A percentile compares a stretch with the other conserved stretches of the same genome.
Conservation (phyloP, 768 basidiomycete species). For the Mycena floridula region DNA sequence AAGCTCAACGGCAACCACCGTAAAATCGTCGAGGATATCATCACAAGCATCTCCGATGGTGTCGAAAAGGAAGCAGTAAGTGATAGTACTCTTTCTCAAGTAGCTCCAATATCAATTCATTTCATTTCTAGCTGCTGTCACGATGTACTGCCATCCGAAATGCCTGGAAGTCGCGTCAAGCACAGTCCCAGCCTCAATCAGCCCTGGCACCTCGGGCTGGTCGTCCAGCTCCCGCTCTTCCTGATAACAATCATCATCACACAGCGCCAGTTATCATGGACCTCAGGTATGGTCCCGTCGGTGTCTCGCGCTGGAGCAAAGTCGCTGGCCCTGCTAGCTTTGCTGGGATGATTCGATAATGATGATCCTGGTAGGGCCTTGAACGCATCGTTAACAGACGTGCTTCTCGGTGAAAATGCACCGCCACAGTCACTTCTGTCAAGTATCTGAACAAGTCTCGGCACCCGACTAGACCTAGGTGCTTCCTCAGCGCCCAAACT, state of each 20-base stretch:
- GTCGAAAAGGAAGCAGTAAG: conserved; percentile 84
- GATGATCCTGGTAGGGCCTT: neutral
- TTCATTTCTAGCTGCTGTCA: conserved; percentile 64
- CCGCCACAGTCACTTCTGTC: too few relatives aligned
- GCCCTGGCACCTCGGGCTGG: conserved; percentile 19
- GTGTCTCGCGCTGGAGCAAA: conserved; percentile 63
- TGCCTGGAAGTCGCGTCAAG: conserved; percentile 68
- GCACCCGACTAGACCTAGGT: too few relatives aligned
- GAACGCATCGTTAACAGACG: too few relatives aligned
- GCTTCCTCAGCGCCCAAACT: too few relatives aligned
- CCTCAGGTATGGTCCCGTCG: conserved; percentile 61
- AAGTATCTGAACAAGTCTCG: too few relatives aligned
- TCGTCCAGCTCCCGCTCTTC: conserved; percentile 6
- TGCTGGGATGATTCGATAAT: conserved; percentile 63
- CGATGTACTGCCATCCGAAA: conserved; percentile 58
- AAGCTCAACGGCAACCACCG: conserved; percentile 90
- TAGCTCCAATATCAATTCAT: too few relatives aligned
- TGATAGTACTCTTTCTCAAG: too few relatives aligned
- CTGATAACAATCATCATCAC: conserved; percentile 4
- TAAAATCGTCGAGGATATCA: conserved; percentile 79
- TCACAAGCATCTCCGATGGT: conserved; percentile 89
- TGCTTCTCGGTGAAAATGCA: too few relatives aligned
- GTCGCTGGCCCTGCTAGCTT: conserved; percentile 59
- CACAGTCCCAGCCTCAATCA: conserved; percentile 25
- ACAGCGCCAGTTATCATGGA: conserved; percentile 23